A percentile compares a stretch with the other conserved stretches of the same genome.
Conservation (phyloP, 2,329 filamentous ascomycete genomes). For the Rutstroemia sp. region DNA sequence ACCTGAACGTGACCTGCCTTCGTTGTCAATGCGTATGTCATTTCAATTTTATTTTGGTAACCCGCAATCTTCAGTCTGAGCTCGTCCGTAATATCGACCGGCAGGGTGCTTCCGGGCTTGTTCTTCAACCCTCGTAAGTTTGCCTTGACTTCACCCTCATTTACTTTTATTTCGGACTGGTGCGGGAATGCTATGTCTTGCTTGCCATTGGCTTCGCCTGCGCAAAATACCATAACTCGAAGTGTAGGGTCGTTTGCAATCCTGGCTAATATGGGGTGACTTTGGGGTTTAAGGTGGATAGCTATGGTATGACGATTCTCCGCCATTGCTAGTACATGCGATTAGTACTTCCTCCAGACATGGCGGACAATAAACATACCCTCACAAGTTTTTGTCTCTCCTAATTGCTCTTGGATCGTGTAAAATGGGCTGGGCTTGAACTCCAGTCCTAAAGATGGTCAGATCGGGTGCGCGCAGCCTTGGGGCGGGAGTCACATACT, state of each 20-base stretch:
- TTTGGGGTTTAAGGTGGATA: conserved; percentile 49
- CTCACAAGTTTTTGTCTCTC: conserved; percentile 61
- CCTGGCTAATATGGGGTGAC: conserved; percentile 33
- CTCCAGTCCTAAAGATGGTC: conserved; percentile 30
- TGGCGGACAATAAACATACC: conserved; percentile 43
- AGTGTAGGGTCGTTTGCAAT: conserved; percentile 30
- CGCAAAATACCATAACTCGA: conserved; percentile 78
- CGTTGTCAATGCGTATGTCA: conserved; percentile 86
- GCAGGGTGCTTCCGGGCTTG: conserved; percentile 88
- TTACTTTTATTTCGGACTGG: conserved; percentile 88
- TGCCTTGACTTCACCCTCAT: conserved; percentile 80
- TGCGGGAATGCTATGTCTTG: conserved; percentile 86
- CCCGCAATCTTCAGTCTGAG: conserved; percentile 59
- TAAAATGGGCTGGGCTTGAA: conserved; percentile 87
- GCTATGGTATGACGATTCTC: conserved; percentile 38
- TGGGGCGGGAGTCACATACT: conserved; percentile 4
- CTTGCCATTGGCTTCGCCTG: conserved; percentile 50
- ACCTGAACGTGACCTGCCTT: conserved; percentile 54
- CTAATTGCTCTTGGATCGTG: conserved; percentile 56
- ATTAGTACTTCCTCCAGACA: conserved; percentile 4
- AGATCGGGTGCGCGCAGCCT: conserved; percentile 6
- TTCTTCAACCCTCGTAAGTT: conserved; percentile 94
- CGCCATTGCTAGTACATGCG: conserved; percentile 24
- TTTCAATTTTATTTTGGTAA: conserved; percentile 70
- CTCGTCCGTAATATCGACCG: conserved; percentile 78